These are phyloP conservation scores for Zymoseptoria tritici DNA, from an alignment of 2,329 filamentous ascomycete species.

Conservation along the genomic window DNA sequence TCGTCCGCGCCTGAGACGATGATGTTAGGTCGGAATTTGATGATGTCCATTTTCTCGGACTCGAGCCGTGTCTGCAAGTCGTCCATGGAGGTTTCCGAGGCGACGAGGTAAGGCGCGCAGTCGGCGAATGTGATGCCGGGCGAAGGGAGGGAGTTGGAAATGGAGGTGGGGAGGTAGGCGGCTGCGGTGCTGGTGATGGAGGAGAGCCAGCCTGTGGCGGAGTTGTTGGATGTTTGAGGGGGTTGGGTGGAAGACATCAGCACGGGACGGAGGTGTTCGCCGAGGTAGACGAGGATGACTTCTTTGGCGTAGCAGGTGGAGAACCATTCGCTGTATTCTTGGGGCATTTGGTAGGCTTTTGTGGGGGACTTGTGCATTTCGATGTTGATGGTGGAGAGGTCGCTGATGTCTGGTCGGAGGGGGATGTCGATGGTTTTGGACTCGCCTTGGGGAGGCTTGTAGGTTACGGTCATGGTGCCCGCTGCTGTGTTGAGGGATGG, in stretches of 20 bases:
- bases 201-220: slow-evolving; percentile 27
- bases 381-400: slow-evolving; percentile 33
- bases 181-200: slow-evolving; percentile 20
- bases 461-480: slow-evolving; percentile 33
- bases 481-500: slow-evolving; percentile 30
- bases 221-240: slow-evolving; percentile 6
- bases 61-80: slow-evolving; percentile 49
- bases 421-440: slow-evolving; percentile 33
- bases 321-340: slow-evolving; percentile 38
- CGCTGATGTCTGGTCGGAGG: slow-evolving; percentile 31
- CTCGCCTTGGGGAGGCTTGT: slow-evolving; percentile 26
- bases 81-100: slow-evolving; percentile 61
- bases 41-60: slow-evolving; percentile 36
- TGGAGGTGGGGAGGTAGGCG: slow-evolving; percentile 13
- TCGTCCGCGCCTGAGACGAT: slow-evolving; percentile 35
- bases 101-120: slow-evolving; percentile 65
- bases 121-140: slow-evolving; percentile 62
- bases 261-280: slow-evolving; percentile 34
- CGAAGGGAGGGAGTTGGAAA: slow-evolving; percentile 7
- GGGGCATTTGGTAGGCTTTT: slow-evolving; percentile 37
- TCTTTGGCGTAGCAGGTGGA: slow-evolving; percentile 37
- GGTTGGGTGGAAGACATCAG: slow-evolving; percentile 28
- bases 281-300: slow-evolving; percentile 39
- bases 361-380: slow-evolving; percentile 39
- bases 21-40: slow-evolving; percentile 43